A percentile compares a stretch with the other conserved stretches of the same genome.
phyloP scores from a whole-genome alignment of 2,329 filamentous ascomycete genomes.

The Fusarium sp. region DNA sequence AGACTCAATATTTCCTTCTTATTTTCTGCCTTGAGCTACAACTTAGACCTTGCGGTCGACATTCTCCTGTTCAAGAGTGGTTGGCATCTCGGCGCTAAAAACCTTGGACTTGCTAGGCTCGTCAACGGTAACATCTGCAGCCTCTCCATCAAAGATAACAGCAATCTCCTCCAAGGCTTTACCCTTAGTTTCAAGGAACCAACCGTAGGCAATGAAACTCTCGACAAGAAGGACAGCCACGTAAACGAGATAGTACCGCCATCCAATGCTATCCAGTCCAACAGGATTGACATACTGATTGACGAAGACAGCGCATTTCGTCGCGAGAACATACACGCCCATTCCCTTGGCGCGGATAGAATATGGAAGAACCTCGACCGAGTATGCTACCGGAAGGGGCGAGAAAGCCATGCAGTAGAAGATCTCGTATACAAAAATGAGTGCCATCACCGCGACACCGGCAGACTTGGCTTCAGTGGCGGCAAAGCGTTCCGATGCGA shows the following conservation, averaged over 20 bases:
- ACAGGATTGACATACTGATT: conserved; percentile 61
- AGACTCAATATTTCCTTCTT: no score
- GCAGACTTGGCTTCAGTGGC: conserved; percentile 44
- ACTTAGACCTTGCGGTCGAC: not conserved
- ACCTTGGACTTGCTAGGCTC: not conserved
- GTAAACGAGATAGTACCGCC: conserved; percentile 69
- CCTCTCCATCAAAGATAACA: conserved; percentile 55
- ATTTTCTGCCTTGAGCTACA: no score
- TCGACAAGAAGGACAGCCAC: conserved; percentile 59
- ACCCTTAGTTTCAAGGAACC: conserved; percentile 64
- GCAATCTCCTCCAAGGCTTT: conserved; percentile 65
- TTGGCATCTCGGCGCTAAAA: not conserved
- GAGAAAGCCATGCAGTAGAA: conserved; percentile 66
- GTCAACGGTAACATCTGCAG: conserved; percentile 5
- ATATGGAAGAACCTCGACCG: conserved; percentile 65
- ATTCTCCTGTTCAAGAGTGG: not conserved
- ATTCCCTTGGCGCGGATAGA: conserved; percentile 63
- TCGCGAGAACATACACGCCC: conserved; percentile 43
- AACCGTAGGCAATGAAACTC: conserved; percentile 54
- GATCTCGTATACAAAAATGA: conserved; percentile 53
- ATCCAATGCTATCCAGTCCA: conserved; percentile 60
- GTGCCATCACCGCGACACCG: conserved; percentile 48
- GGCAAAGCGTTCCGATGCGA: conserved; percentile 48
- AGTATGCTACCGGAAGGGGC: conserved; percentile 60
- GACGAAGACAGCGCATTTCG: conserved; percentile 45